phyloP scores from a whole-genome alignment of 179 eudicot genomes.

The Silene noctiflora region DNA sequence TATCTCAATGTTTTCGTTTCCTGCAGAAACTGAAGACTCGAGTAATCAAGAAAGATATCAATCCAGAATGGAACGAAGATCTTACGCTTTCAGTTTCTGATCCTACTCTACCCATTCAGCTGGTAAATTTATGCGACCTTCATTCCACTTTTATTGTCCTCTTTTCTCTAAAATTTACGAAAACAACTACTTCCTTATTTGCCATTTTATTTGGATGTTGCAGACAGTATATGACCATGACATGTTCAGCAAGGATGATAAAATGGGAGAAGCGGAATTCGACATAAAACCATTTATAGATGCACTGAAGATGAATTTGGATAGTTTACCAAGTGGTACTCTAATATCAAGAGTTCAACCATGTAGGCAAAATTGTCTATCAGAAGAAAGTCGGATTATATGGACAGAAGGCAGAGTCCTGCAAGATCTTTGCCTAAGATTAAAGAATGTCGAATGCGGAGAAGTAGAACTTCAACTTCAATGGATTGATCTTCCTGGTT shows the following conservation, averaged over 20 bases:
- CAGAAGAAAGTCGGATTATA: constrained; percentile 34
- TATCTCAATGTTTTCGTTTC: not conserved
- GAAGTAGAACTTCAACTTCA: constrained; percentile 30
- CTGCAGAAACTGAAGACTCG: constrained; percentile 42
- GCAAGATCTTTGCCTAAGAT: constrained; percentile 30
- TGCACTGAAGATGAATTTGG: constrained; percentile 26
- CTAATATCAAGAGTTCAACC: constrained; percentile 30
- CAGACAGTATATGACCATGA: constrained; percentile 33
- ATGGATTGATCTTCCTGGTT: constrained; percentile 33
- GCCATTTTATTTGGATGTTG: not conserved
- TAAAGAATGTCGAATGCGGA: constrained; percentile 38
- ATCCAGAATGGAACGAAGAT: constrained; percentile 50
- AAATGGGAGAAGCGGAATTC: constrained; percentile 34
- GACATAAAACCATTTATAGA: constrained; percentile 29
- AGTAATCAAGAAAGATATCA: constrained; percentile 34
- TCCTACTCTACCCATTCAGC: constrained; percentile 27
- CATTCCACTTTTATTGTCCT: not conserved
- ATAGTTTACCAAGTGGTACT: constrained; percentile 20
- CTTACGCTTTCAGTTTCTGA: constrained; percentile 38
- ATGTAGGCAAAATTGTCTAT: constrained; percentile 24
- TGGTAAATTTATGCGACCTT: constrained; percentile 21
- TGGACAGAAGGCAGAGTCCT: constrained; percentile 21
- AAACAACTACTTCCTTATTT: not conserved
- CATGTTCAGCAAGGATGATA: constrained; percentile 33
- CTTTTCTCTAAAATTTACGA: not conserved